Conservation (phyloP, 352 stramenopile genomes). For the Phytophthora pluvialis region DNA sequence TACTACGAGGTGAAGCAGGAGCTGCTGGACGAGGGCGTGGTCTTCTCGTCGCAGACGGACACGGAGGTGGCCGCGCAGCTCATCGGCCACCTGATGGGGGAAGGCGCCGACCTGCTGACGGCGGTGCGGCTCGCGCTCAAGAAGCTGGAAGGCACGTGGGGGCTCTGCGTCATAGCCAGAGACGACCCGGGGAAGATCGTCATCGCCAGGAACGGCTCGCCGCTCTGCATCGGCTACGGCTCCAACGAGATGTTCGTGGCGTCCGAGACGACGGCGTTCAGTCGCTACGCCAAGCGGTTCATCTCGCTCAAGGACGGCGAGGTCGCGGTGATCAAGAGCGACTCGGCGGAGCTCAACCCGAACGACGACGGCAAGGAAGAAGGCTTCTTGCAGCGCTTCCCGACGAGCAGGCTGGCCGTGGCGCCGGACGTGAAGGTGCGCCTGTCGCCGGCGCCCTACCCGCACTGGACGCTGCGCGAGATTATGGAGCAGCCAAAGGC, state of each 20-base stretch:
- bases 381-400: constrained; percentile 83
- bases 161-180: constrained; percentile 93
- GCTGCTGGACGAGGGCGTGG: constrained; percentile 86
- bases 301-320: constrained; percentile 97
- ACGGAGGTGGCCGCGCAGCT: constrained; percentile 98
- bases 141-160: constrained; percentile 96
- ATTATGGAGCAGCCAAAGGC: constrained; percentile 97
- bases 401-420: constrained; percentile 89
- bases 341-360: constrained; percentile 94
- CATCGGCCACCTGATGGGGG: constrained; percentile 93
- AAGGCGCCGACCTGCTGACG: constrained; percentile 81
- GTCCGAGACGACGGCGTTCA: constrained; percentile 95
- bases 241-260: constrained; percentile 96
- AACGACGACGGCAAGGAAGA: constrained; percentile 78
- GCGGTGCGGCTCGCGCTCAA: constrained; percentile 92
- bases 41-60: constrained; percentile 97
- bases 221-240: constrained; percentile 91
- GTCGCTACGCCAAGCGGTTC: constrained; percentile 97
- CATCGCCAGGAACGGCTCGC: constrained; percentile 97
- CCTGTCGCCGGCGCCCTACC: constrained; percentile 93
- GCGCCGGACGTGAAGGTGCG: constrained; percentile 95
- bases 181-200: constrained; percentile 96
- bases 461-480: constrained; percentile 97
- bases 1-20: constrained; percentile 93
- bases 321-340: constrained; percentile 94